Evolutionary conservation across 495 filamentous ascomycete genomes (phyloP), one percentile per base, ranked within the genome.

Genomic region (Neurospora sp.): DNA sequence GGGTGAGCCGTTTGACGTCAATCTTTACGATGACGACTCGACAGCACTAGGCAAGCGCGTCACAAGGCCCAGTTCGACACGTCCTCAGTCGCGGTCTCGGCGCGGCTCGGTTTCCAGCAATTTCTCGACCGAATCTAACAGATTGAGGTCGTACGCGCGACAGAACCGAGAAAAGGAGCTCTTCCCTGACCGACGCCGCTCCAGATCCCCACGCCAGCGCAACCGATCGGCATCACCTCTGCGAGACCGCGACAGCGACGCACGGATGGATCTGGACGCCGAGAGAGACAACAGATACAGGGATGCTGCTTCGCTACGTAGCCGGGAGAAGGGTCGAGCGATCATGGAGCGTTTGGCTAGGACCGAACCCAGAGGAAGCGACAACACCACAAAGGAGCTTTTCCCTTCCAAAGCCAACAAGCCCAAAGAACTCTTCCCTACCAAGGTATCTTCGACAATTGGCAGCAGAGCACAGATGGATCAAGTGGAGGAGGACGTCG

Each of bases 11-110:
- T 93, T 94, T 76, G 89, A 90, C 74, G 91, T 87, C 31, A 91
- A 85, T 72, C 89, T 97, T 80, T 97, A 96, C 74, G 94, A 94
- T 74, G 94, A 96, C 71, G 83, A 88, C 73, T 77, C 82, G 70
- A 78, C 74, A 9, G 76, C 83, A 1, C 69, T 83, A 17, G 81
- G 81, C 17, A 77, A 76, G 70, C 79, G 83, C 35, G 71, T 76
- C 31, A 41, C 75, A 65, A 65, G 53, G 53, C 53, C 53, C 31
- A 14, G 27, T 4, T 65, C 53, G 7, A 37, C 53, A 65, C 8
- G 70, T 16, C 73, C 77, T 69, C 72, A 70, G 17, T 75, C 77
- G 31, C 76, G 73, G 14, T 71, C 72, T 40, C 76, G 75, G 17
- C 78, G 76, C 44, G 80, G 78, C 61, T 83, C 84, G 17, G 74